phyloP scores from a whole-genome alignment of 179 eudicot species.

The Patellifolia procumbens region DNA sequence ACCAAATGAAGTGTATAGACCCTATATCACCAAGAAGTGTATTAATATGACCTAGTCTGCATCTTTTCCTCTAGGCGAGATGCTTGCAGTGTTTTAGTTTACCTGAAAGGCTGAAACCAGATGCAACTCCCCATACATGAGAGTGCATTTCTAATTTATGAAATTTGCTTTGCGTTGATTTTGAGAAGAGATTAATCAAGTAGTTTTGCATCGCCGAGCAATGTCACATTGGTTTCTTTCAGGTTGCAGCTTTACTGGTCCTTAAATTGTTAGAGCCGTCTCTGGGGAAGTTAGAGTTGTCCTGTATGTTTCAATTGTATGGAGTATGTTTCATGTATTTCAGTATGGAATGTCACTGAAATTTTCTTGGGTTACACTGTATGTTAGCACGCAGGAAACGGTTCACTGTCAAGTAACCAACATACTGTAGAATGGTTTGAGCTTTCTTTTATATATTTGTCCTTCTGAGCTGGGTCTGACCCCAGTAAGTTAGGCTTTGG shows the following conservation, averaged over 20 bases:
- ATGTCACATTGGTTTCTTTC: background rate
- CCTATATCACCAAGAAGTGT: background rate
- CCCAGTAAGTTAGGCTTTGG: background rate
- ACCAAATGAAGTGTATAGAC: background rate
- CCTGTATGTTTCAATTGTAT: no score
- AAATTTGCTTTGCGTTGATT: background rate
- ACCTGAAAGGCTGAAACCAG: background rate
- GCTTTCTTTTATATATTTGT: background rate
- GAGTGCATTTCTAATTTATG: background rate
- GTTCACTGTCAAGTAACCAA: background rate
- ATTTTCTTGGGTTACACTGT: background rate
- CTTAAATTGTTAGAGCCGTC: background rate
- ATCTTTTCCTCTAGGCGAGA: background rate
- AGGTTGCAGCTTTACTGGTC: background rate
- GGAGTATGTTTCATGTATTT: background rate
- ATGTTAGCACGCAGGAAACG: background rate
- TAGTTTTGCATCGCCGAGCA: background rate
- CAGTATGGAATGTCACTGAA: background rate
- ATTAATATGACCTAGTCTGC: background rate
- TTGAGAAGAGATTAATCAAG: background rate
- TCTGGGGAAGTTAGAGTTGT: no score
- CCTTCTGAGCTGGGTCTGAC: background rate
- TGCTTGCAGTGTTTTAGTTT: no score
- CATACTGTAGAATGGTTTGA: background rate
- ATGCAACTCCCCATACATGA: background rate